Evolutionary conservation across 2,329 filamentous ascomycete genomes (phyloP).

Genomic region (Magnaporthiopsis rhizophila): DNA sequence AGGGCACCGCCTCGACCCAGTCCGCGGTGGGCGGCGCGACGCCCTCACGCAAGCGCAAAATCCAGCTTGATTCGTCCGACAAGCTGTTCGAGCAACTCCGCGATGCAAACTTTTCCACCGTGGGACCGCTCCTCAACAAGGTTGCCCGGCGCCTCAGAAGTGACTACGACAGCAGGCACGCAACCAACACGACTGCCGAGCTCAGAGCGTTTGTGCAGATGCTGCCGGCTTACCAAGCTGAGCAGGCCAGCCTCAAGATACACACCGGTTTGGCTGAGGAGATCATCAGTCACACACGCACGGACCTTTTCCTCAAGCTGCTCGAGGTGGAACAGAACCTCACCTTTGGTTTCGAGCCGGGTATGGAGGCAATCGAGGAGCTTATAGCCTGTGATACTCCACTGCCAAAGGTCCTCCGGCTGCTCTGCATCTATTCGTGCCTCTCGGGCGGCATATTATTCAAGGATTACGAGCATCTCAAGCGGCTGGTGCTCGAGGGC

Average conservation of each 20-base stretch:
- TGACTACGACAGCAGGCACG: slow-evolving; percentile 83
- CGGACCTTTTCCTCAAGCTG: slow-evolving; percentile 79
- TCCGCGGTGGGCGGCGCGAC: slow-evolving; percentile 47
- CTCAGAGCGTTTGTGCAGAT: slow-evolving; percentile 93
- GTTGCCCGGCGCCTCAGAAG: slow-evolving; percentile 76
- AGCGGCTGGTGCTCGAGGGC: slow-evolving; percentile 77
- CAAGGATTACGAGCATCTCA: slow-evolving; percentile 84
- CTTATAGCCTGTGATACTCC: slow-evolving; percentile 84
- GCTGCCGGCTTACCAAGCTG: slow-evolving; percentile 82
- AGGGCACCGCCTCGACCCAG: slow-evolving; percentile 26
- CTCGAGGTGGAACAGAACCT: slow-evolving; percentile 95
- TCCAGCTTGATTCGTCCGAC: slow-evolving; percentile 82
- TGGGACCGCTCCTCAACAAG: slow-evolving; percentile 82
- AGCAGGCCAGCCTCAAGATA: slow-evolving; percentile 85
- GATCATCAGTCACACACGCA: slow-evolving; percentile 85
- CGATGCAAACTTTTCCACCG: slow-evolving; percentile 91
- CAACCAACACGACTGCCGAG: slow-evolving; percentile 80
- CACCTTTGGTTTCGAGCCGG: slow-evolving; percentile 82
- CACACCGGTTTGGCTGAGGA: slow-evolving; percentile 92
- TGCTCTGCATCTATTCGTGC: slow-evolving; percentile 87
- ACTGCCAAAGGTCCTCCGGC: slow-evolving; percentile 69
- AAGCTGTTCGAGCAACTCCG: slow-evolving; percentile 80
- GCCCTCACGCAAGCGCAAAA: slow-evolving; percentile 70
- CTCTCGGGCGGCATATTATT: slow-evolving; percentile 81
- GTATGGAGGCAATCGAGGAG: slow-evolving; percentile 88